A percentile compares a stretch with the other conserved stretches of the same genome.
phyloP scores from a whole-genome alignment of 2,329 filamentous ascomycete species.

The Drechslera avenae region DNA sequence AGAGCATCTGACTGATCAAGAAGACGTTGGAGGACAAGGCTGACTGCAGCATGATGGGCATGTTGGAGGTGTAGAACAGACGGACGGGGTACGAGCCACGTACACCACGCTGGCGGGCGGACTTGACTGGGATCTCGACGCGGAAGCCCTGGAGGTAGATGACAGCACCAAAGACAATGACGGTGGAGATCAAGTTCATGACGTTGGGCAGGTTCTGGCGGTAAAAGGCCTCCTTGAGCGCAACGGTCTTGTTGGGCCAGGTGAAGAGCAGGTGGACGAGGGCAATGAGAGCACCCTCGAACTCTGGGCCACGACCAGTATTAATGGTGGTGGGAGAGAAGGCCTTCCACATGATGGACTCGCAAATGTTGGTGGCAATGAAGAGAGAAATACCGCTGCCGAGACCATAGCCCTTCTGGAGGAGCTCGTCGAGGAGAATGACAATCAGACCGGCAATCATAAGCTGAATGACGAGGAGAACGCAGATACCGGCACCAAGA shows the following conservation, averaged over 20 bases:
- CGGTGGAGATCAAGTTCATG: conserved; percentile 95
- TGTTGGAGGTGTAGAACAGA: conserved; percentile 99
- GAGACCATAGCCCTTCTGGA: conserved; percentile 99
- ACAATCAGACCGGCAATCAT: conserved; percentile 98
- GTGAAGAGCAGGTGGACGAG: conserved; percentile 98
- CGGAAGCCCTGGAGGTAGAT: conserved; percentile 99
- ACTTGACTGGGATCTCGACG: conserved; percentile 99
- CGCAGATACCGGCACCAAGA: conserved; percentile 96
- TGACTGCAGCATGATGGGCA: conserved; percentile 99
- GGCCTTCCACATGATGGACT: conserved; percentile 99
- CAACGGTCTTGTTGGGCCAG: conserved; percentile 99
- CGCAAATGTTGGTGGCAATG: conserved; percentile 99
- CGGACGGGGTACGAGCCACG: conserved; percentile 97
- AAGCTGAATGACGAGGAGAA: conserved; percentile 96
- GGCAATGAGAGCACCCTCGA: conserved; percentile 97
- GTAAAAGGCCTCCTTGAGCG: conserved; percentile 98
- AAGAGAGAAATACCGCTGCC: conserved; percentile 99
- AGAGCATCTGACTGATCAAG: conserved; percentile 98
- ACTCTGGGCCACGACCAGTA: conserved; percentile 97
- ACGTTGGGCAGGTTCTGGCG: conserved; percentile 99
- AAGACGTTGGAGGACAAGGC: conserved; percentile 99
- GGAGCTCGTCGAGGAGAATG: conserved; percentile 97
- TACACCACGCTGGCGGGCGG: conserved; percentile 96
- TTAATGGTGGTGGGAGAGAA: conserved; percentile 99
- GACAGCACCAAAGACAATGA: conserved; percentile 92